Base-by-base conservation (phyloP, 305 asterid genomes). In the Solanum hybrid region DNA sequence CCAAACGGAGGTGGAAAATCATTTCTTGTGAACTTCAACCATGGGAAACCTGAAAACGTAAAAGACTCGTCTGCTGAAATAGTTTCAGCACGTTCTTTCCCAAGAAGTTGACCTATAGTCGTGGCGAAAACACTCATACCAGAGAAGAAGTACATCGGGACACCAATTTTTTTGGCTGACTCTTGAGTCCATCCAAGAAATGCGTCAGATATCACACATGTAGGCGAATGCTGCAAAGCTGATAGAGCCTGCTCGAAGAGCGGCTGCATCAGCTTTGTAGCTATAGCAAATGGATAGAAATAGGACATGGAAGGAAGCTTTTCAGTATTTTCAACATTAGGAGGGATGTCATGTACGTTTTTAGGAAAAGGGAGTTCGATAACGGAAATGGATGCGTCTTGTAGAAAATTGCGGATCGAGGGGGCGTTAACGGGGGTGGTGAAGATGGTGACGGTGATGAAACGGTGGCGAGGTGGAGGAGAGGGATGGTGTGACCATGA, bases 401-500 rank as follows among this genome's bases (percentile, higher is more conserved):
- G 14, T 84, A 95, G 94, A 64, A 37, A 40, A 14, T 93, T 85
- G 0, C 88, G 93, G 90, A 96, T 90, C 66, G 90, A 7, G 1
- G 93, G 92, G 79, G 94, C 90, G 94, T 95, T 95, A 2, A 87
- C 92, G 38, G 94, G 86, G 88, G 99, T 95, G 91, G 98, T 93
- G 97, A 95, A 35, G 87, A 96, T 56, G 16, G 98, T 95, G 79
- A 95, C 94, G 46, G 92, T n/a, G 90, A 93, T 72, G 56, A 92
- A 89, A 14, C 93, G 95, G 94, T 93, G 92, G 94, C 92, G 87
- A 95, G 95, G 94, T 93, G 82, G 92, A 95, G 96, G 93, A 95
- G 95, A 20, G 98, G 99, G 86, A 94, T 93, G 88, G 92, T 96
- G 90, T 96, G 98, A 78, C 97, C 98, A 85, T 94, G 93, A 7